These are phyloP conservation scores for Aspergillus puulaauensis DNA, from an alignment of 2,329 filamentous ascomycete species.

Conservation along the genomic window DNA sequence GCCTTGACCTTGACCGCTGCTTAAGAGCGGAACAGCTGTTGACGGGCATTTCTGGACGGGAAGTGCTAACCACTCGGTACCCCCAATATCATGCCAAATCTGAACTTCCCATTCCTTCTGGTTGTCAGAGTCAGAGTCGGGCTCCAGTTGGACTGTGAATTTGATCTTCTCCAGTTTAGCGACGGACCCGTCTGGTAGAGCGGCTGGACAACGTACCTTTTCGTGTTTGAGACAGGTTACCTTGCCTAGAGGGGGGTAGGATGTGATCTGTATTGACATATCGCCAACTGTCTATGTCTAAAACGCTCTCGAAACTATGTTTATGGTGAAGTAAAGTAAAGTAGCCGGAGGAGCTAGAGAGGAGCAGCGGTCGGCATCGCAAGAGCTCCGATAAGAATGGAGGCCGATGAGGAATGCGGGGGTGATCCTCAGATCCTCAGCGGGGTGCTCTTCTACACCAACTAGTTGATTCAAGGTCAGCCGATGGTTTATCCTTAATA, in stretches of 20 bases:
- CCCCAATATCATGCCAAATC: slow-evolving; percentile 69
- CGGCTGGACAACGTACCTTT: slow-evolving; percentile 20
- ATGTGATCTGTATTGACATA: slow-evolving; percentile 56
- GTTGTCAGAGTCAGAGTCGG: slow-evolving; percentile 52
- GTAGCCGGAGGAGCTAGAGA: neutral
- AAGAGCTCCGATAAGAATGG: neutral
- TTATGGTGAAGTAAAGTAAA: neutral
- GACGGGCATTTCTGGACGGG: slow-evolving; percentile 48
- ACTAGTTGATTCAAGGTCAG: no score
- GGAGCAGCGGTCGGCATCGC: neutral
- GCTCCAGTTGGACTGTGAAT: slow-evolving; percentile 71
- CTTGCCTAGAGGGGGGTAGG: slow-evolving; percentile 73
- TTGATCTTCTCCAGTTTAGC: slow-evolving; percentile 38
- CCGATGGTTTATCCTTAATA: no score
- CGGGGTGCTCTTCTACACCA: no score
- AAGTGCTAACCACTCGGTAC: slow-evolving; percentile 59
- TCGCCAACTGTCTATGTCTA: slow-evolving; percentile 24
- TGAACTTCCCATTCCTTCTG: slow-evolving; percentile 64
- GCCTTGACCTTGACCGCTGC: slow-evolving; percentile 16
- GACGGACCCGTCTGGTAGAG: neutral
- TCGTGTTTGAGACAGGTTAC: slow-evolving; percentile 59
- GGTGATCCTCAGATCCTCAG: neutral
- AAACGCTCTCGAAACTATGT: neutral
- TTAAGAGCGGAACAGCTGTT: slow-evolving; percentile 30
- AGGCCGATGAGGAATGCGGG: neutral